Evolutionary conservation across 345 rosid species (phyloP).

Genomic region (Salix arbutifolia): DNA sequence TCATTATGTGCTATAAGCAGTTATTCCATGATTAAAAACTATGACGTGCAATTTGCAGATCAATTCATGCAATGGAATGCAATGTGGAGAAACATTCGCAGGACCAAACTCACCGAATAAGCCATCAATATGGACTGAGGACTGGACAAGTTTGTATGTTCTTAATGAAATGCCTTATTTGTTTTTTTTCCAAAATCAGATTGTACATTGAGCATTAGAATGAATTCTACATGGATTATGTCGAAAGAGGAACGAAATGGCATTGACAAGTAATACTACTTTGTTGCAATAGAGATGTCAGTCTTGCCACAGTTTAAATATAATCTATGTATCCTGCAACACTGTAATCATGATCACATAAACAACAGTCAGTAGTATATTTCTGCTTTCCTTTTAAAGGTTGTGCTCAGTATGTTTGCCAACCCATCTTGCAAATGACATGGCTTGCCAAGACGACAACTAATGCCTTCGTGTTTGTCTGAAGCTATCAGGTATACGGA

Average conservation of each 20-base stretch:
- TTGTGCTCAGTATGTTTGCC: background rate
- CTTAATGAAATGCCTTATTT: background rate
- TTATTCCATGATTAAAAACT: background rate
- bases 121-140: slow-evolving; percentile 88
- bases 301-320: no score
- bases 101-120: slow-evolving; percentile 81
- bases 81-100: slow-evolving; percentile 69
- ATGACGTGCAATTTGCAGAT: slow-evolving; percentile 35
- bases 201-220: background rate
- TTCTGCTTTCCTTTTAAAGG: background rate
- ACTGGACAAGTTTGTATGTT: slow-evolving; percentile 79
- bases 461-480: slow-evolving; percentile 4
- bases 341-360: no score
- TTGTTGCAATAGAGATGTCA: background rate
- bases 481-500: slow-evolving; percentile 65
- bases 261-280: no score
- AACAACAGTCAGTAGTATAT: no score
- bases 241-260: no score
- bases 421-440: background rate
- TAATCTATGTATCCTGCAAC: no score
- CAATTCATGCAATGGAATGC: slow-evolving; percentile 73
- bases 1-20: background rate
- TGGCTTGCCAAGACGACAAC: background rate
- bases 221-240: background rate
- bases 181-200: background rate